These are phyloP conservation scores for Fusarium musae DNA, from an alignment of 2,329 filamentous ascomycete genomes.

Conservation along the genomic window DNA sequence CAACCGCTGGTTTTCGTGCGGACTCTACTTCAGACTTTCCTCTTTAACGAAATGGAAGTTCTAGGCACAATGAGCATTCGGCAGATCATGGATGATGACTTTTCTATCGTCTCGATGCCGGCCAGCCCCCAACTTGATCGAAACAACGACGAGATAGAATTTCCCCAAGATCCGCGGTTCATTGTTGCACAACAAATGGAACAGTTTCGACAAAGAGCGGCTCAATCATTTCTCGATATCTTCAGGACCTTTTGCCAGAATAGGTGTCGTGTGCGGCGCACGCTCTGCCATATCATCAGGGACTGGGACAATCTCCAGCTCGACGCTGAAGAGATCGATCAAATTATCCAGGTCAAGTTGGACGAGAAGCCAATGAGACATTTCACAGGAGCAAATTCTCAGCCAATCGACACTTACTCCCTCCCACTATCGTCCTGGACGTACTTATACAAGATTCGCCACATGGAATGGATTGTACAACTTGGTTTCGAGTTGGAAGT, in stretches of 20 bases:
- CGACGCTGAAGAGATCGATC: constrained; percentile 82
- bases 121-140: constrained; percentile 76
- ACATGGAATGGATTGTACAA: constrained; percentile 88
- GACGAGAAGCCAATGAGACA: constrained; percentile 69
- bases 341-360: constrained; percentile 69
- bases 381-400: constrained; percentile 48
- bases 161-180: constrained; percentile 77
- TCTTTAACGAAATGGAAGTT: constrained; percentile 78
- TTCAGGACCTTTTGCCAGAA: constrained; percentile 90
- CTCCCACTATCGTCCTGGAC: constrained; percentile 88
- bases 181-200: constrained; percentile 81
- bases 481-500: constrained; percentile 94
- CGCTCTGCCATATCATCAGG: constrained; percentile 83
- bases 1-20: constrained; percentile 87
- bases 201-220: constrained; percentile 68
- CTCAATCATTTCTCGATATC: constrained; percentile 82
- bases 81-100: constrained; percentile 82
- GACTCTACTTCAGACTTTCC: constrained; percentile 78
- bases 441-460: constrained; percentile 87
- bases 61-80: constrained; percentile 75
- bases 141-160: constrained; percentile 79
- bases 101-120: constrained; percentile 81
- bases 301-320: constrained; percentile 87
- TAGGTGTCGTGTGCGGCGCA: constrained; percentile 86
- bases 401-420: constrained; percentile 66